Percentiles rank a stretch among this genome's conserved stretches.
These are phyloP conservation scores for Ormosia emarginata DNA, from an alignment of 306 rosid genomes.

Conservation along the genomic window DNA sequence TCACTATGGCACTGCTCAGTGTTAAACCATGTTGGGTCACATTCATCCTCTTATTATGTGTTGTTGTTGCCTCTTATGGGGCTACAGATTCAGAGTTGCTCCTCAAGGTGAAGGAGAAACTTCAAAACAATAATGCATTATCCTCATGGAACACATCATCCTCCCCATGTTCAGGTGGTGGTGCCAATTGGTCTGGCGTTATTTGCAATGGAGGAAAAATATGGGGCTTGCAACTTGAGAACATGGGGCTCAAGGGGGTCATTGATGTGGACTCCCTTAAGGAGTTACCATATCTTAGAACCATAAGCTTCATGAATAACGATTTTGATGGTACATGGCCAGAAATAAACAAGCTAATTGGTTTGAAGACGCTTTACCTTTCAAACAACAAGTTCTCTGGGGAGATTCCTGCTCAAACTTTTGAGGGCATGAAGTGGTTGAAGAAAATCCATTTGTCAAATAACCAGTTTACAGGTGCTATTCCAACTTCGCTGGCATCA, in stretches of 20 bases:
- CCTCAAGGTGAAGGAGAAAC: conserved; percentile 49
- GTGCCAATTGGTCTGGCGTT: conserved; percentile 61
- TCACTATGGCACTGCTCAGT: conserved; percentile 36
- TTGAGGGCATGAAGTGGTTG: conserved; percentile 49
- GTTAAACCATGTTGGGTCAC: background rate
- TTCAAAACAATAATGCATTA: conserved; percentile 18
- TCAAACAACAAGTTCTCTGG: conserved; percentile 68
- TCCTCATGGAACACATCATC: conserved; percentile 42
- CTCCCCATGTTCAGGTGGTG: conserved; percentile 38
- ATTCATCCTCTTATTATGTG: background rate
- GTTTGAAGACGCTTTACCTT: conserved; percentile 53
- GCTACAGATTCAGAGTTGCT: conserved; percentile 51
- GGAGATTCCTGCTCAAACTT: conserved; percentile 35
- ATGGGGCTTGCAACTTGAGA: conserved; percentile 64
- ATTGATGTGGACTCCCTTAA: conserved; percentile 48
- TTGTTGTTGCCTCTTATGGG: conserved; percentile 11
- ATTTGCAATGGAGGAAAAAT: conserved; percentile 49
- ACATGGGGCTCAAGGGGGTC: conserved; percentile 61
- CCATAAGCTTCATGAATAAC: conserved; percentile 60
- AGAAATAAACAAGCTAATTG: conserved; percentile 31
- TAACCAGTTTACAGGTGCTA: conserved; percentile 49
- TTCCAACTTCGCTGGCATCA: conserved; percentile 49
- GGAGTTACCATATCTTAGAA: conserved; percentile 48
- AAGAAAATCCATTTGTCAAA: conserved; percentile 62
- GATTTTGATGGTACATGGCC: conserved; percentile 50